Conservation (phyloP, 306 rosid genomes). For the Lathyrus sativus region DNA sequence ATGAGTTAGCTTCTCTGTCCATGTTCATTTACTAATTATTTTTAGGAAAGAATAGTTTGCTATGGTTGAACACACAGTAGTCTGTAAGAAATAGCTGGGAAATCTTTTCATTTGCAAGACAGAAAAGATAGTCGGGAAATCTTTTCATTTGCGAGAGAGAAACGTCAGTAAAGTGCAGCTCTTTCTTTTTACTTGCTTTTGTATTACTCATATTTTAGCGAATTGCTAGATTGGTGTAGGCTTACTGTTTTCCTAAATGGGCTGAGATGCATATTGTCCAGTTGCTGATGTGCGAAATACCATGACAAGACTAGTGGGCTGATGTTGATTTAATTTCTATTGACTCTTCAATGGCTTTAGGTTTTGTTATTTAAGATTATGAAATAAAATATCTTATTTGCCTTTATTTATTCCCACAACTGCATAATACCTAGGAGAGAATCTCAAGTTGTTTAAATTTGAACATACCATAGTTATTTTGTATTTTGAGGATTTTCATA, state of each 20-base stretch:
- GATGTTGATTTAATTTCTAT: conserved; percentile 21
- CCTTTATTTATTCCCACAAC: conserved; percentile 2
- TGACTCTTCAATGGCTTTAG: conserved; percentile 11
- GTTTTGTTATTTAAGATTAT: conserved; percentile 15
- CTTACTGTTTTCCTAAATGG: conserved; percentile 19
- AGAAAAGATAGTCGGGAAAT: conserved; percentile 6
- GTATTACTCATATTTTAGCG: background rate
- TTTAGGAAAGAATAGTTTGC: conserved; percentile 17
- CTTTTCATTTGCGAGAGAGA: conserved; percentile 14
- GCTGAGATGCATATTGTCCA: background rate
- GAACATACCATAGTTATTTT: conserved; percentile 22
- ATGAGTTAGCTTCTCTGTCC: background rate
- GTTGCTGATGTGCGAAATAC: conserved; percentile 15
- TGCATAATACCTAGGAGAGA: conserved; percentile 15
- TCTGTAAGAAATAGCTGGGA: conserved; percentile 18
- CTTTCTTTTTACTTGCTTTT: conserved; percentile 18
- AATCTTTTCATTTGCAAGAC: background rate
- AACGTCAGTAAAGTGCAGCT: conserved; percentile 3
- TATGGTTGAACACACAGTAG: background rate
- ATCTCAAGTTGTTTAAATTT: conserved; percentile 26
- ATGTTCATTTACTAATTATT: conserved; percentile 2
- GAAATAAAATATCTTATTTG: background rate
- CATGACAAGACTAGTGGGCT: background rate
- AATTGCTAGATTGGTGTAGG: conserved; percentile 10
- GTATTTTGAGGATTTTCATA: conserved; percentile 21